Conservation (phyloP, 2,329 filamentous ascomycete species). For the Dactylellina cionopaga region DNA sequence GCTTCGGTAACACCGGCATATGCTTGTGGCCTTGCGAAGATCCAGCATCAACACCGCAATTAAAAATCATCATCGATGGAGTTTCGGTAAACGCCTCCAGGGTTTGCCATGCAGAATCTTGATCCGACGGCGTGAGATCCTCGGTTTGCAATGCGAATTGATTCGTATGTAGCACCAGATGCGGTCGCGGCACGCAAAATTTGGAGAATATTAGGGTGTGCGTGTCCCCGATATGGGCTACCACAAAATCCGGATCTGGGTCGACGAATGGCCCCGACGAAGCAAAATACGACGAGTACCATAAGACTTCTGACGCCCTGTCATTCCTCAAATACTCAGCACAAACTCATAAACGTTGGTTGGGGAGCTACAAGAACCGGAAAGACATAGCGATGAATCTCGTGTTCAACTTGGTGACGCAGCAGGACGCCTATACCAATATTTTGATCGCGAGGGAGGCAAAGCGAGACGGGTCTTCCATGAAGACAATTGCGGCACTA, state of each 20-base stretch:
- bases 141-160: conserved; percentile 61
- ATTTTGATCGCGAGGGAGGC: conserved; percentile 20
- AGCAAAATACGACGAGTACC: conserved; percentile 30
- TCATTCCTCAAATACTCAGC: conserved; percentile 13
- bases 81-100: conserved; percentile 56
- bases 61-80: conserved; percentile 62
- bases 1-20: conserved; percentile 62
- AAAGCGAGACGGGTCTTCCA: conserved; percentile 13
- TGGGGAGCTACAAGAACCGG: conserved; percentile 22
- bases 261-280: conserved; percentile 57
- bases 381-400: conserved; percentile 29
- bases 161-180: conserved; percentile 61
- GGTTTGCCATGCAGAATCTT: conserved; percentile 60
- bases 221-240: conserved; percentile 56
- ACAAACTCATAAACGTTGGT: conserved; percentile 16
- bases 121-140: conserved; percentile 60
- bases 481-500: conserved; percentile 14
- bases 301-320: conserved; percentile 11
- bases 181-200: conserved; percentile 60
- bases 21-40: conserved; percentile 64
- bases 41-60: conserved; percentile 63
- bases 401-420: conserved; percentile 10
- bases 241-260: conserved; percentile 58
- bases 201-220: conserved; percentile 61
- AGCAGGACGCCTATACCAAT: conserved; percentile 21